Evolutionary conservation across 768 basidiomycete genomes (phyloP).

Genomic region (Leccinum broughii): DNA sequence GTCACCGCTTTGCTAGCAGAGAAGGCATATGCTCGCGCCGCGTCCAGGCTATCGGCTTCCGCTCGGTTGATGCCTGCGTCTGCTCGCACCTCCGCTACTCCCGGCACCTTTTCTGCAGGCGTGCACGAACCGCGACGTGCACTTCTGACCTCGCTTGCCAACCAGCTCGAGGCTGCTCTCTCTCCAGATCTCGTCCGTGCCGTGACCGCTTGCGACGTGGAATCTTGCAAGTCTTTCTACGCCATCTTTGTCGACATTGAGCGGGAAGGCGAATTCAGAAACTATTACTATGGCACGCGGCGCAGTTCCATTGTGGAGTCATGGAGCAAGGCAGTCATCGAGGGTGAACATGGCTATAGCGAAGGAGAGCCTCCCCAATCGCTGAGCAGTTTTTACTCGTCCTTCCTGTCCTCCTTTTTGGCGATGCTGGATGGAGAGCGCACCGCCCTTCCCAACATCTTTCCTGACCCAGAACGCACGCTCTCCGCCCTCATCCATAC

Average conservation of each 20-base stretch:
- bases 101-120: constrained; percentile 15
- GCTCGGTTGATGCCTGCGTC: constrained; percentile 88
- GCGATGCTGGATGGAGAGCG: constrained; percentile 69
- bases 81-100: constrained; percentile 77
- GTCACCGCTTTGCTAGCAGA: constrained; percentile 82
- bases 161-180: constrained; percentile 90
- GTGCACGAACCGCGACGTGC: constrained; percentile 77
- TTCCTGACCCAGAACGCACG: constrained; percentile 78
- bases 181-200: constrained; percentile 89
- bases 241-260: constrained; percentile 89
- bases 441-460: constrained; percentile 75
- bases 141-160: constrained; percentile 90
- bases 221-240: constrained; percentile 75
- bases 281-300: constrained; percentile 90
- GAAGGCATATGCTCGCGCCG: constrained; percentile 82
- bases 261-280: constrained; percentile 87
- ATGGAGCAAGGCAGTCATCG: constrained; percentile 66
- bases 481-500: constrained; percentile 83
- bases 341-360: constrained; percentile 20
- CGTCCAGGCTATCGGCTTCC: constrained; percentile 89
- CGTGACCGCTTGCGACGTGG: constrained; percentile 75
- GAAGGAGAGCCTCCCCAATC: constrained; percentile 38
- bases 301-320: constrained; percentile 59
- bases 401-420: constrained; percentile 73
- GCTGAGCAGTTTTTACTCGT: constrained; percentile 68